phyloP scores from a whole-genome alignment of 2,329 filamentous ascomycete species.

The Paecilomyces dactylethromorphus region DNA sequence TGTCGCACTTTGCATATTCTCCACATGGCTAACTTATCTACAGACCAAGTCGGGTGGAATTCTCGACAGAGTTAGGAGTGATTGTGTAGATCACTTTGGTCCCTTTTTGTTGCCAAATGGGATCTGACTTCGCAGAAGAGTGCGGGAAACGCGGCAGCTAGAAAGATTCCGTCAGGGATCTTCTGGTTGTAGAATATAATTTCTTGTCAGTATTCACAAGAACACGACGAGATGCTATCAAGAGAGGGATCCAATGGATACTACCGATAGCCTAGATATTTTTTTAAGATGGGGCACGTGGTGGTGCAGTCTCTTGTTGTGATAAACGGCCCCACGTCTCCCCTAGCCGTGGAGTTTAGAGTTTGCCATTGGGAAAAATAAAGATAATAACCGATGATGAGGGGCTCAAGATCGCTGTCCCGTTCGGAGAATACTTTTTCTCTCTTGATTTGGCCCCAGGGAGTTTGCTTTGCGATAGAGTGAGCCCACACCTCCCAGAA shows the following conservation, averaged over 20 bases:
- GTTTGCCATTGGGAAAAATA: background rate
- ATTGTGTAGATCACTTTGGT: background rate
- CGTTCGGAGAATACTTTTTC: background rate
- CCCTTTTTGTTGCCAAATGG: too few relatives aligned
- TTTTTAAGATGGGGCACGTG: background rate
- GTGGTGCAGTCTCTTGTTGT: background rate
- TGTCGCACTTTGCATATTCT: background rate
- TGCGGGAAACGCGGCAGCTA: background rate
- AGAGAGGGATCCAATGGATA: background rate
- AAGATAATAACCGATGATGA: background rate
- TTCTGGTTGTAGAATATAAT: too few relatives aligned
- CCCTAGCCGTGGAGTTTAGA: background rate
- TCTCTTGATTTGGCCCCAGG: background rate
- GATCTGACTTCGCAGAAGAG: background rate
- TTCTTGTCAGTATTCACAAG: too few relatives aligned
- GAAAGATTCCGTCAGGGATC: too few relatives aligned
- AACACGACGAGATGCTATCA: too few relatives aligned
- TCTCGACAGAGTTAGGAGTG: background rate
- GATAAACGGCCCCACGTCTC: background rate
- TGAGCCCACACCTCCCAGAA: background rate
- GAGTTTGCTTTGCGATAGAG: background rate
- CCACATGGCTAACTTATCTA: background rate
- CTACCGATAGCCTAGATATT: background rate
- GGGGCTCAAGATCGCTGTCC: background rate
- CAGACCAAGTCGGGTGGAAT: background rate